Evolutionary conservation across 2,329 filamentous ascomycete genomes (phyloP).

Genomic region (Talaromyces sp.): DNA sequence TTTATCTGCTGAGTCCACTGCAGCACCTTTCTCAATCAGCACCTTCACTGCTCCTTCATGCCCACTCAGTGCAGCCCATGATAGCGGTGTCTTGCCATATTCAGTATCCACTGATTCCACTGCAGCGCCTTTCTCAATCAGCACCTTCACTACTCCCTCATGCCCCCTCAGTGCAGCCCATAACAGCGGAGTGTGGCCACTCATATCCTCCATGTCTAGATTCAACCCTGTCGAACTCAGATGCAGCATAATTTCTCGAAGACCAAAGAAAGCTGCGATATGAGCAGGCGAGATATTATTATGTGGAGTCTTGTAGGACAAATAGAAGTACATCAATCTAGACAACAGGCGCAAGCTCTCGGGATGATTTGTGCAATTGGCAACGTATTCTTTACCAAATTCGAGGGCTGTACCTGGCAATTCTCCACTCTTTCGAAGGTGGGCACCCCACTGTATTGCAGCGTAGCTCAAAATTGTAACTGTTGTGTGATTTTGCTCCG

Average conservation of each 20-base stretch:
- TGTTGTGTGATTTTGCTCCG: background rate
- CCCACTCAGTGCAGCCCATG: no score
- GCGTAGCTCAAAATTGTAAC: background rate
- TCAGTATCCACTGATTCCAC: no score
- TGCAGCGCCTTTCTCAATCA: no score
- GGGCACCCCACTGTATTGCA: background rate
- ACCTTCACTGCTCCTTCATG: no score
- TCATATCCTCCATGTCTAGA: background rate
- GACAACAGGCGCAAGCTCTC: background rate
- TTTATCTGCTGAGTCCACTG: no score
- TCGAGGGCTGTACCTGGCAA: background rate
- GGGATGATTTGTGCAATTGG: background rate
- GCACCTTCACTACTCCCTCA: no score
- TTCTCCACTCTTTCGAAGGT: background rate
- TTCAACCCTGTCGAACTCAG: background rate
- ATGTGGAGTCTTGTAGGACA: no score
- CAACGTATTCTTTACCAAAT: background rate
- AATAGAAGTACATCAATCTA: no score
- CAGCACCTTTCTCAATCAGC: no score
- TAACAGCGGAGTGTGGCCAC: no score
- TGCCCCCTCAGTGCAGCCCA: no score
- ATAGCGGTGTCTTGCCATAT: no score
- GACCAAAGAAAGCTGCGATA: background rate
- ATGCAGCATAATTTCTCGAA: background rate
- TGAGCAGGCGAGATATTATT: background rate